phyloP scores from a whole-genome alignment of 225 moss, liverwort and hornwort species.

The Lunularia cruciata region DNA sequence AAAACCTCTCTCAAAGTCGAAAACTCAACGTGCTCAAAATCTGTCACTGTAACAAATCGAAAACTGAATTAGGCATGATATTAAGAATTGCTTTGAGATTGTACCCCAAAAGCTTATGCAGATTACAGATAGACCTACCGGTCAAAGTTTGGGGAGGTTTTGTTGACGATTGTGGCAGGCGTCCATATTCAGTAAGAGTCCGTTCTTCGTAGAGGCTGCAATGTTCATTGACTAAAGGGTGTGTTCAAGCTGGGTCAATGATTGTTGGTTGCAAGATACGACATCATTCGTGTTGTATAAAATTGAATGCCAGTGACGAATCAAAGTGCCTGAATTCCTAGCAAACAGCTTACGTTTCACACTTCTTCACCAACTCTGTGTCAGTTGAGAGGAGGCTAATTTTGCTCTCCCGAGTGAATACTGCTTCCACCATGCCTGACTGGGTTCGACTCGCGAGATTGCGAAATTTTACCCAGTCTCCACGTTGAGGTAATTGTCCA shows the following conservation, averaged over 20 bases:
- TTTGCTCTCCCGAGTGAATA: constrained; percentile 68
- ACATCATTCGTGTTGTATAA: not conserved
- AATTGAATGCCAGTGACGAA: not conserved
- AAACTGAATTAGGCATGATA: not conserved
- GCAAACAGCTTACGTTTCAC: constrained; percentile 59
- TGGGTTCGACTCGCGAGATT: constrained; percentile 67
- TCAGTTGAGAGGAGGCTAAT: constrained; percentile 66
- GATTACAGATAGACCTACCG: constrained; percentile 40
- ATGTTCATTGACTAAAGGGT: not conserved
- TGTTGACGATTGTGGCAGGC: constrained; percentile 72
- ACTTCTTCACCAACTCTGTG: constrained; percentile 61
- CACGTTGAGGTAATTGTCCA: constrained; percentile 52
- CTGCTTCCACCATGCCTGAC: constrained; percentile 62
- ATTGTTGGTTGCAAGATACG: not conserved
- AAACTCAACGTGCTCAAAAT: constrained; percentile 68
- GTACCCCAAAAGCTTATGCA: not conserved
- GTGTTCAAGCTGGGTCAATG: not conserved
- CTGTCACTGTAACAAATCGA: constrained; percentile 58
- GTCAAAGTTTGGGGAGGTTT: constrained; percentile 75
- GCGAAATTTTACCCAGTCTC: constrained; percentile 91
- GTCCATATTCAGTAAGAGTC: constrained; percentile 56
- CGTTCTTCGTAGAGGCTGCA: constrained; percentile 72
- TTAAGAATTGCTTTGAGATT: not conserved
- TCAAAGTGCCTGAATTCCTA: not conserved
- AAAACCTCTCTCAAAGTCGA: constrained; percentile 86